Evolutionary conservation across 345 rosid genomes (phyloP).

Genomic region (Isatis tinctoria): DNA sequence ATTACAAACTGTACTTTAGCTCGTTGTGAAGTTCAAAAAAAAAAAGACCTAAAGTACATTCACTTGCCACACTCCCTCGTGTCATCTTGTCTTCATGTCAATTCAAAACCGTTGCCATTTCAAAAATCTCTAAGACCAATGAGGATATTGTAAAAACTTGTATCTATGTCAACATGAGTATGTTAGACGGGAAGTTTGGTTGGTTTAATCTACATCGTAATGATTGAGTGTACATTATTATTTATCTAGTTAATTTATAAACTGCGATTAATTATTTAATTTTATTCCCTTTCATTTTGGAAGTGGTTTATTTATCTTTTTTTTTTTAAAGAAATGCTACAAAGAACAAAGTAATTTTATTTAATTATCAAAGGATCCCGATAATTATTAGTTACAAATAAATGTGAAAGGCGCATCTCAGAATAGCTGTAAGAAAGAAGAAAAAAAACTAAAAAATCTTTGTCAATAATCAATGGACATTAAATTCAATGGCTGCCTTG

Average conservation of each 20-base stretch:
- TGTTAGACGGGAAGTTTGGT: too few species aligned
- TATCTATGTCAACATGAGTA: too few species aligned
- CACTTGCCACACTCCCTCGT: not conserved
- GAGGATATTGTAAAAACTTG: too few species aligned
- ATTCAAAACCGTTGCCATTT: too few species aligned
- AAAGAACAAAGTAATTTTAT: not conserved
- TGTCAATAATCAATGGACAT: not conserved
- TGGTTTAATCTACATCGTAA: not conserved
- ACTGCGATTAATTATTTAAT: not conserved
- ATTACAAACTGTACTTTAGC: too few species aligned
- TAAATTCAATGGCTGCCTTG: constrained; percentile 19
- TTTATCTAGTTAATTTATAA: not conserved
- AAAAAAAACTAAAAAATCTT: not conserved
- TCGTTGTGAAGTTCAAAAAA: too few species aligned
- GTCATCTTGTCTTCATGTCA: not conserved
- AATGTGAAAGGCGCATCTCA: constrained; percentile 10
- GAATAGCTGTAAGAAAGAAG: not conserved
- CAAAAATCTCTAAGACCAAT: too few species aligned
- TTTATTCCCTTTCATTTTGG: not conserved
- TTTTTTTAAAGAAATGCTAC: not conserved
- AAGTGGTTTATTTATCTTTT: not conserved
- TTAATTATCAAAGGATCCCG: not conserved
- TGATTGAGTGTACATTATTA: not conserved
- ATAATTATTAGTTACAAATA: not conserved
- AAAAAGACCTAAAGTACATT: not conserved